Conservation (phyloP, 352 stramenopile species). For the Phytopythium ostracodes region DNA sequence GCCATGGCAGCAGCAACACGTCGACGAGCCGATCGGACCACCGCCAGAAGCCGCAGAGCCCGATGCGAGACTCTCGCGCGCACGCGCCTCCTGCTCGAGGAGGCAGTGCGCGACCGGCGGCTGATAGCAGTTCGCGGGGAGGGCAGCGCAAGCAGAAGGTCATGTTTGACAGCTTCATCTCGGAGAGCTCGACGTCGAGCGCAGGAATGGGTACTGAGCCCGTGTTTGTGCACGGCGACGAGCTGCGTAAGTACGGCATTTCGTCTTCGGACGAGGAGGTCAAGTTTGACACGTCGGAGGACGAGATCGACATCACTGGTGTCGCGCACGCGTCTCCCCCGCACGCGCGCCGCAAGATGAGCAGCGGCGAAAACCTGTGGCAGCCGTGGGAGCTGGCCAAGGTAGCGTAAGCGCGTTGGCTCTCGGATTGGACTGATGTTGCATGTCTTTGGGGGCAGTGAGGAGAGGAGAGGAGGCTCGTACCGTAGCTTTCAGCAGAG, state of each 20-base stretch:
- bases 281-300: constrained; percentile 37
- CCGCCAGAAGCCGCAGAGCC: neutral
- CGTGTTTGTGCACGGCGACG: constrained; percentile 28
- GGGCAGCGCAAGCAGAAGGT: neutral
- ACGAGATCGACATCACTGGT: constrained; percentile 71
- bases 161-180: constrained; percentile 43
- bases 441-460: neutral
- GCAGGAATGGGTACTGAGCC: constrained; percentile 29
- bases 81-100: constrained; percentile 9
- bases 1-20: constrained; percentile 14
- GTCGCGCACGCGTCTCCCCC: constrained; percentile 38
- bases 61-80: neutral
- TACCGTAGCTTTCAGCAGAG: neutral
- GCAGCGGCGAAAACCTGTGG: constrained; percentile 55
- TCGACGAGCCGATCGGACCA: constrained; percentile 14
- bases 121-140: neutral
- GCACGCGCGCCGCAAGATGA: constrained; percentile 21
- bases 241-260: constrained; percentile 22
- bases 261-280: constrained; percentile 36
- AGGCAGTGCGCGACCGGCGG: constrained; percentile 8
- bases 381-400: constrained; percentile 72
- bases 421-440: neutral
- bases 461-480: neutral
- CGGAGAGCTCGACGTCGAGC: constrained; percentile 16
- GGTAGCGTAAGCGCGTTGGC: constrained; percentile 23